phyloP scores from a whole-genome alignment of 78 protist genomes.

The Dictyostelium brefeldianum region DNA sequence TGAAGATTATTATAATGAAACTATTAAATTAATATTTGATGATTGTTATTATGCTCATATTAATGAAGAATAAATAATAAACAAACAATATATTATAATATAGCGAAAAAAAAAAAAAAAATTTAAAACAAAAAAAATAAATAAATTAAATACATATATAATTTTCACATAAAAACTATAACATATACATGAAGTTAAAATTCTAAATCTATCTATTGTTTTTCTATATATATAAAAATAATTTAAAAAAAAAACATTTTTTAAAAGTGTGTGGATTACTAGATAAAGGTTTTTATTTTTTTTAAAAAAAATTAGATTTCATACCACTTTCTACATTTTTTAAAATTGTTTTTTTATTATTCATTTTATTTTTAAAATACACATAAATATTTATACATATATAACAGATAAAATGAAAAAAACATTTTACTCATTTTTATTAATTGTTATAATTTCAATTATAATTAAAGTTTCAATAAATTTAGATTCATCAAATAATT shows the following conservation, averaged over 20 bases:
- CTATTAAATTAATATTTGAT: constrained; percentile 36
- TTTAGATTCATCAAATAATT: not conserved
- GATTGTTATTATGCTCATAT: constrained; percentile 64
- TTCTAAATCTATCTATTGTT: too few relatives aligned
- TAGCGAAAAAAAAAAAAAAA: not conserved
- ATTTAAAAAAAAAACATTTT: too few relatives aligned
- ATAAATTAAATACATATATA: not conserved
- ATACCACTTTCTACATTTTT: too few relatives aligned
- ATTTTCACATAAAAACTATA: too few relatives aligned
- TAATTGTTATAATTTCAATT: not conserved
- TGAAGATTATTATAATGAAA: constrained; percentile 42
- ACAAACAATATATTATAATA: too few relatives aligned
- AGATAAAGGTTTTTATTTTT: too few relatives aligned
- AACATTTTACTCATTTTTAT: constrained; percentile 2
- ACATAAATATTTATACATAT: not conserved
- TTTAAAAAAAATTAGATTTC: too few relatives aligned
- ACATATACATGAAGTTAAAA: too few relatives aligned
- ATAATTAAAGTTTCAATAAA: not conserved
- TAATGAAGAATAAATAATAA: not conserved
- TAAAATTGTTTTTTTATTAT: too few relatives aligned
- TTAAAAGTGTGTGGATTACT: too few relatives aligned
- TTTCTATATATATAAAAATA: too few relatives aligned
- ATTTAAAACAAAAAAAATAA: not conserved
- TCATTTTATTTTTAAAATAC: not conserved
- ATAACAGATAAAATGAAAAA: not conserved